Percentiles rank a stretch among this genome's conserved stretches.
These are phyloP conservation scores for Gossypium turneri DNA, from an alignment of 345 rosid genomes.

Conservation along the genomic window DNA sequence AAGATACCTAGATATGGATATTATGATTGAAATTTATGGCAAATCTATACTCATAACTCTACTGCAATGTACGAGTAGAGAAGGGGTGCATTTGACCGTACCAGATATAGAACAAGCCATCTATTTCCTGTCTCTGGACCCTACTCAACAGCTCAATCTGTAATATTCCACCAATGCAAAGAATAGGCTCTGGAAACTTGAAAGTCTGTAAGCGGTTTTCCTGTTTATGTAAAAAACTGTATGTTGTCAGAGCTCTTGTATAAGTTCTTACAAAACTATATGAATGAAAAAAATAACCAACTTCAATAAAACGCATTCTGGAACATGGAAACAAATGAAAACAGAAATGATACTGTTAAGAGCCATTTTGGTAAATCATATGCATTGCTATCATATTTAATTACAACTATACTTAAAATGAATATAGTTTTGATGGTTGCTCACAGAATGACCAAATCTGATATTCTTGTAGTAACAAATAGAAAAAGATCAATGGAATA, in stretches of 20 bases:
- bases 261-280: no score
- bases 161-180: conserved; percentile 81
- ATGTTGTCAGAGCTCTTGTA: not conserved
- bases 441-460: no score
- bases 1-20: not conserved
- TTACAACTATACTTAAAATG: no score
- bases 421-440: no score
- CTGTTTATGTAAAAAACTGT: conserved; percentile 35
- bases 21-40: not conserved
- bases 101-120: conserved; percentile 85
- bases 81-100: conserved; percentile 18
- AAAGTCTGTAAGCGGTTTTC: conserved; percentile 67
- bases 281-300: not conserved
- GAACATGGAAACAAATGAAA: not conserved
- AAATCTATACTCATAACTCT: no score
- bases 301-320: not conserved
- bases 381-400: not conserved
- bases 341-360: not conserved
- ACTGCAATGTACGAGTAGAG: no score
- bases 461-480: no score
- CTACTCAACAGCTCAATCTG: conserved; percentile 78
- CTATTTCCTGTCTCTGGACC: conserved; percentile 76
- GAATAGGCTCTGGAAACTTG: conserved; percentile 74
- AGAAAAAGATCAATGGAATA: no score
- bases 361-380: not conserved